Evolutionary conservation across 202 grass and related monocot genomes (phyloP).

Genomic region (Elaeis oleifera): DNA sequence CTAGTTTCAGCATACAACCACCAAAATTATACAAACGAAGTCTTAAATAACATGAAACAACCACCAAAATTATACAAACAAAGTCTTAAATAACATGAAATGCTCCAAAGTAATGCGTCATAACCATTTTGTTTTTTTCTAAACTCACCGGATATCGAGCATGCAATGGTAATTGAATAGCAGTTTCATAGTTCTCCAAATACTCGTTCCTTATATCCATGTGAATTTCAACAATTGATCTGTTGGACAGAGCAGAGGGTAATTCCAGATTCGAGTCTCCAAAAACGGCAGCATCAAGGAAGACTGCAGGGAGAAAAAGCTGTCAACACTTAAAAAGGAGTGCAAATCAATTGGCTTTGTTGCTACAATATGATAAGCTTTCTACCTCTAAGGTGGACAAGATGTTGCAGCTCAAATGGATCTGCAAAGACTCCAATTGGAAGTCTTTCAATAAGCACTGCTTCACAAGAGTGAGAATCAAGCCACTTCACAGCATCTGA

Average conservation of each 20-base stretch:
- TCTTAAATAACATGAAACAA: too few relatives aligned
- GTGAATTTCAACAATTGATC: slow-evolving; percentile 70
- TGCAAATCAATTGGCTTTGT: neutral
- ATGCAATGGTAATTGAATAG: slow-evolving; percentile 68
- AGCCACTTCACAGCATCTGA: slow-evolving; percentile 32
- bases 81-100: too few relatives aligned
- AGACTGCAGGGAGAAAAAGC: slow-evolving; percentile 39
- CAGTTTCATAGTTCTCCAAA: slow-evolving; percentile 27
- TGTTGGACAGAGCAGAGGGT: slow-evolving; percentile 67
- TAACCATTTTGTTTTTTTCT: neutral
- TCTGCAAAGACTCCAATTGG: slow-evolving; percentile 67
- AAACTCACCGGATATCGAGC: slow-evolving; percentile 75
- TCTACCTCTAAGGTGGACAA: slow-evolving; percentile 59
- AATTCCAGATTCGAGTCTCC: slow-evolving; percentile 85
- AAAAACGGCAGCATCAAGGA: slow-evolving; percentile 53
- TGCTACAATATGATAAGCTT: neutral
- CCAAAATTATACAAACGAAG: too few relatives aligned
- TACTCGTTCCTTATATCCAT: slow-evolving; percentile 25
- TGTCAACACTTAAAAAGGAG: slow-evolving; percentile 1
- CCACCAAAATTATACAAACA: too few relatives aligned
- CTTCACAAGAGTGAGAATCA: slow-evolving; percentile 32
- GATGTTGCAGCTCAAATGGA: slow-evolving; percentile 81
- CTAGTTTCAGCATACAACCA: too few relatives aligned
- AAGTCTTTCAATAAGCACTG: slow-evolving; percentile 64
- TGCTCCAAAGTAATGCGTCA: too few relatives aligned